A percentile compares a stretch with the other conserved stretches of the same genome.
Conservation (phyloP, 257 asterid genomes). For the Plantago ovata region DNA sequence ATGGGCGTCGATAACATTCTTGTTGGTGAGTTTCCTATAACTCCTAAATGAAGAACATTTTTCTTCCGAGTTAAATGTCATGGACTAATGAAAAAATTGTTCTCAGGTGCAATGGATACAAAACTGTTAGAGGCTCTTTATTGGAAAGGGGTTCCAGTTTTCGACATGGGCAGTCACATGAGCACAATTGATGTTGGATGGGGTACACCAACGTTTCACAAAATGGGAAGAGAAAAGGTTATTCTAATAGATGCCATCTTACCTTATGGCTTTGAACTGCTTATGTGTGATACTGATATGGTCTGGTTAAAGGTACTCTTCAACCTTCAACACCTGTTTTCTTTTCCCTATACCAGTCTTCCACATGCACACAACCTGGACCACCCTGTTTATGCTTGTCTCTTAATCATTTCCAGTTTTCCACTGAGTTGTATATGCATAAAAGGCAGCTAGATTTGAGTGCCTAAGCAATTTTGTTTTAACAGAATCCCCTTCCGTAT, state of each 20-base stretch:
- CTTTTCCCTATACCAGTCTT: conserved; percentile 5
- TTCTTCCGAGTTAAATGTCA: conserved; percentile 19
- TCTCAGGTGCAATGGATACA: conserved; percentile 96
- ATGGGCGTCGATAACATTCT: conserved; percentile 79
- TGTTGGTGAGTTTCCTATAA: conserved; percentile 58
- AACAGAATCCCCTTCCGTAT: conserved; percentile 95
- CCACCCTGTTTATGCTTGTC: neutral
- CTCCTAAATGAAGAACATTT: conserved; percentile 17
- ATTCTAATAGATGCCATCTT: conserved; percentile 79
- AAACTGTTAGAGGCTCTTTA: conserved; percentile 90
- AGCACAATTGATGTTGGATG: conserved; percentile 96
- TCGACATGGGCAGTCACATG: conserved; percentile 99
- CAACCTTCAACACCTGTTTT: conserved; percentile 21
- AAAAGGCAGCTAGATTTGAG: neutral
- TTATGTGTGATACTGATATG: conserved; percentile 99
- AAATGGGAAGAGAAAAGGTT: conserved; percentile 96
- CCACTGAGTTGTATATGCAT: neutral
- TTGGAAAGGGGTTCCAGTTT: conserved; percentile 95
- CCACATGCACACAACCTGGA: neutral
- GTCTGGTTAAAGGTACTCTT: conserved; percentile 93
- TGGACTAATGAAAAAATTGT: neutral
- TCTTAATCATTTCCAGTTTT: conserved; percentile 9
- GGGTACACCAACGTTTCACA: conserved; percentile 94
- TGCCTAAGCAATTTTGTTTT: conserved; percentile 25
- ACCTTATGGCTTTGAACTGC: conserved; percentile 79